Evolutionary conservation across 441 rosid genomes (phyloP), one percentile per base, ranked within the genome.

Genomic region (Adansonia rubrostipa): DNA sequence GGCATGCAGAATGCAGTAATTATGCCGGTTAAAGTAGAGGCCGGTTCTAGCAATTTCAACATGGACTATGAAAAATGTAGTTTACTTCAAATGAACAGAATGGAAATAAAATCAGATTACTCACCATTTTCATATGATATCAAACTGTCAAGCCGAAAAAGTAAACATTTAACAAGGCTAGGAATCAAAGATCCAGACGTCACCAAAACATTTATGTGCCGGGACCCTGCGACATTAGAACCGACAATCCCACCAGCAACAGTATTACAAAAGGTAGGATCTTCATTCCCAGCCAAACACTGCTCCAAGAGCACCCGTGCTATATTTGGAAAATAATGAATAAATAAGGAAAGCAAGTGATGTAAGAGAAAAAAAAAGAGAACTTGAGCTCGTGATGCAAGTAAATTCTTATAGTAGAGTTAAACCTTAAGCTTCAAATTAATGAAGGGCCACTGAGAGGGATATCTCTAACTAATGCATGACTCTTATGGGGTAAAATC

Each of bases 101-200:
- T 60, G 44, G 70, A 53, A 68, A 77, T 13, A 54, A 33, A 63
- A 77, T 65, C 72, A 45, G 75, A 76, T 13, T 17, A 80, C 91
- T 81, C 50, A 95, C 98, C 96, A 78, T 93, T 90, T 81, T 78
- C 90, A 80, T 85, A 87, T n/a, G 85, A 68, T 79, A 95, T 74
- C 83, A 89, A 85, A 64, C 73, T 65, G 85, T 92, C 91, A 54
- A 95, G 88, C 57, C 90, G 89, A 82, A 89, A 95, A 77, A 95
- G 92, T 71, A 92, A 75, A 86, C 97, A 92, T 84, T 95, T 93
- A 61, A 91, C 92, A 1, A 93, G 91, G 88, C 97, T 93, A 3
- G 97, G 99, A 82, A 95, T 85, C 85, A 93, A 88, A 11, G 95
- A 90, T 58, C 99, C 97, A 1, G 94, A 89, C 81, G 99, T 95